Conservation (phyloP, 2,329 filamentous ascomycete genomes). For the Pezicula carpinea region DNA sequence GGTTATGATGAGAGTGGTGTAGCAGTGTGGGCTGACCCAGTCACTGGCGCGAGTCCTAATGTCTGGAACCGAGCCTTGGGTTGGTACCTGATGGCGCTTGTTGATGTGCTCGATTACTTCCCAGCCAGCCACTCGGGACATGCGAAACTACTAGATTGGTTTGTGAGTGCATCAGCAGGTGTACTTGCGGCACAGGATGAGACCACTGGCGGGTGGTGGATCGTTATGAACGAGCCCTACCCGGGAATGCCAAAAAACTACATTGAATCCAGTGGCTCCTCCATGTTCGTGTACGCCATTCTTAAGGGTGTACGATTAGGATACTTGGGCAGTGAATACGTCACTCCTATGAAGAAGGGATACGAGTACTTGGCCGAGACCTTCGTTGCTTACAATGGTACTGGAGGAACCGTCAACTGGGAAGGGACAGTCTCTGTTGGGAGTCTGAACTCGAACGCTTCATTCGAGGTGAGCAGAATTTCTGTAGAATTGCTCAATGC, state of each 20-base stretch:
- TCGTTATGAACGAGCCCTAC: constrained; percentile 28
- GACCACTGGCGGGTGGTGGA: constrained; percentile 32
- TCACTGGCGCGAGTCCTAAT: constrained; percentile 32
- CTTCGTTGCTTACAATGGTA: constrained; percentile 10
- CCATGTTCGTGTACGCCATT: constrained; percentile 34
- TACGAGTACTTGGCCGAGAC: constrained; percentile 17
- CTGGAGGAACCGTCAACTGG: constrained; percentile 17
- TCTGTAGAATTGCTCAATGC: too few species aligned
- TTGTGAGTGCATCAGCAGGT: constrained; percentile 7
- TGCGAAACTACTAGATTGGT: constrained; percentile 4
- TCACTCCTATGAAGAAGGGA: constrained; percentile 13
- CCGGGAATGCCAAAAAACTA: constrained; percentile 28
- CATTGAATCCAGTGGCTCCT: constrained; percentile 32
- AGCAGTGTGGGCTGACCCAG: constrained; percentile 31
- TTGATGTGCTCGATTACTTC: constrained; percentile 31
- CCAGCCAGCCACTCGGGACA: constrained; percentile 16
- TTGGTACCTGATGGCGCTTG: constrained; percentile 34
- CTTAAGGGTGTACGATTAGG: constrained; percentile 33
- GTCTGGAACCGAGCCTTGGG: constrained; percentile 34
- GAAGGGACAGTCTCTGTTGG: constrained; percentile 19
- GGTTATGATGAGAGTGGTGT: constrained; percentile 32
- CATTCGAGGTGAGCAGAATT: constrained; percentile 15
- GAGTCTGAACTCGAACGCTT: constrained; percentile 15
- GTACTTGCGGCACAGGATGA: constrained; percentile 15
- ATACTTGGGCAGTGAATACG: constrained; percentile 21